These are phyloP conservation scores for Obba rivulosa DNA, from an alignment of 768 basidiomycete genomes.

Conservation along the genomic window DNA sequence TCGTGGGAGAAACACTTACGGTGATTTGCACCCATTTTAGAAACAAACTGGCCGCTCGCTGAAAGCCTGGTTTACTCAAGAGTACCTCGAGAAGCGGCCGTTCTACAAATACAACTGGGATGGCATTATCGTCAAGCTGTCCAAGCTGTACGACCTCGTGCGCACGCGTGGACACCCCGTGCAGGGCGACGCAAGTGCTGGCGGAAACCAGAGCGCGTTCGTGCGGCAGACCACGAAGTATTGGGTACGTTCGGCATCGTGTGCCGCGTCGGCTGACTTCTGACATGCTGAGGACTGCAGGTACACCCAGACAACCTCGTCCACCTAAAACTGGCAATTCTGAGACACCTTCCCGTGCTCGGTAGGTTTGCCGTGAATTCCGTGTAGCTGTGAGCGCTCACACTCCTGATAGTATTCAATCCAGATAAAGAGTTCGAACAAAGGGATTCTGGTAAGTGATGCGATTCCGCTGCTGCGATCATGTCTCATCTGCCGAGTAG, in stretches of 20 bases:
- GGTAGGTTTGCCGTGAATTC: slow-evolving; percentile 44
- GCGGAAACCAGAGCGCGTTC: slow-evolving; percentile 94
- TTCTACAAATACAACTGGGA: slow-evolving; percentile 99
- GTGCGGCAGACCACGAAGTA: slow-evolving; percentile 99
- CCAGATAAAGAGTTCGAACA: slow-evolving; percentile 87
- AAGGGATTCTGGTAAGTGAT: slow-evolving; percentile 64
- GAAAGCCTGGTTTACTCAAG: slow-evolving; percentile 83
- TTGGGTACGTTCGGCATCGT: slow-evolving; percentile 54
- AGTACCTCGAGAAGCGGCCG: slow-evolving; percentile 89
- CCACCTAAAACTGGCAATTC: slow-evolving; percentile 86
- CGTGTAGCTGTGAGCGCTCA: not conserved
- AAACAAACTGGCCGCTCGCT: slow-evolving; percentile 87
- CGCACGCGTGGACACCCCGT: slow-evolving; percentile 93
- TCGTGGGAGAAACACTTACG: not conserved
- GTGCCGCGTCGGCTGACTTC: not conserved
- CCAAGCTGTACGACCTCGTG: slow-evolving; percentile 91
- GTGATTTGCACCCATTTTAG: slow-evolving; percentile 33
- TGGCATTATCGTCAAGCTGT: slow-evolving; percentile 91
- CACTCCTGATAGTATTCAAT: slow-evolving; percentile 70
- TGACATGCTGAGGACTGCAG: slow-evolving; percentile 16
- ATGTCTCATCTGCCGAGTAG: slow-evolving; percentile 28
- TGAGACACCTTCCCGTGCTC: slow-evolving; percentile 89
- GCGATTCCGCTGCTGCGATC: not conserved
- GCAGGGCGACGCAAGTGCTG: slow-evolving; percentile 89
- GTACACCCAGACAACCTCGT: slow-evolving; percentile 94